Percentiles rank a stretch among this genome's conserved stretches.
Conservation (phyloP, 2,329 filamentous ascomycete species). For the Fusarium falciforme region DNA sequence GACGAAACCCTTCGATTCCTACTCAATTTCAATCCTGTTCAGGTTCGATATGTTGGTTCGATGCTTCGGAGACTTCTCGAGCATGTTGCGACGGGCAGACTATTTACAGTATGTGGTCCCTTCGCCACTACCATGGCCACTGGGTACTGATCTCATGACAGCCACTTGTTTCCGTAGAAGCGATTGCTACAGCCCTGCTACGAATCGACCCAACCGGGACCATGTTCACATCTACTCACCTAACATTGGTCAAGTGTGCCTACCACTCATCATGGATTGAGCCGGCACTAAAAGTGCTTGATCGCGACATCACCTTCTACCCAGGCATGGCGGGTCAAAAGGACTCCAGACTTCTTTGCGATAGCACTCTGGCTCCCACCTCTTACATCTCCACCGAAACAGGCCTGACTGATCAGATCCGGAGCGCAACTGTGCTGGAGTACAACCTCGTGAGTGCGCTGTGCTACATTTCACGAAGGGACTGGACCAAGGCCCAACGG, state of each 20-base stretch:
- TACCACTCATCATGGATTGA: conserved; percentile 65
- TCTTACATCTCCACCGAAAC: conserved; percentile 70
- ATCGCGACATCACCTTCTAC: conserved; percentile 74
- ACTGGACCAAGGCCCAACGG: conserved; percentile 72
- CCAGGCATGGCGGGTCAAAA: conserved; percentile 58
- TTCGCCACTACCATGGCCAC: conserved; percentile 17
- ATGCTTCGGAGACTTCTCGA: conserved; percentile 59
- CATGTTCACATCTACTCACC: conserved; percentile 74
- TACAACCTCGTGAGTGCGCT: conserved; percentile 76
- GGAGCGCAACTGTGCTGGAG: conserved; percentile 67
- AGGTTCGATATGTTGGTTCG: conserved; percentile 63
- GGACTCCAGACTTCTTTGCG: conserved; percentile 57
- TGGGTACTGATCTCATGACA: conserved; percentile 40
- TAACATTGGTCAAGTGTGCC: conserved; percentile 68
- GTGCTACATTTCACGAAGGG: conserved; percentile 69
- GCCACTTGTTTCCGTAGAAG: conserved; percentile 59
- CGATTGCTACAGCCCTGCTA: conserved; percentile 65
- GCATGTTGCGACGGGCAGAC: conserved; percentile 50
- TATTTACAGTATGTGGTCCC: conserved; percentile 54
- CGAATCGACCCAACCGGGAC: conserved; percentile 74
- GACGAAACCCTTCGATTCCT: conserved; percentile 60
- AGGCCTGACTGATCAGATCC: conserved; percentile 67
- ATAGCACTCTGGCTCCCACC: conserved; percentile 56
- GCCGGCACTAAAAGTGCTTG: conserved; percentile 69
- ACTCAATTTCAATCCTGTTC: conserved; percentile 60